A percentile compares a stretch with the other conserved stretches of the same genome.
These are phyloP conservation scores for Cylindricascospora bacillispora DNA, from an alignment of 1,139 yeast genomes.

Conservation along the genomic window DNA sequence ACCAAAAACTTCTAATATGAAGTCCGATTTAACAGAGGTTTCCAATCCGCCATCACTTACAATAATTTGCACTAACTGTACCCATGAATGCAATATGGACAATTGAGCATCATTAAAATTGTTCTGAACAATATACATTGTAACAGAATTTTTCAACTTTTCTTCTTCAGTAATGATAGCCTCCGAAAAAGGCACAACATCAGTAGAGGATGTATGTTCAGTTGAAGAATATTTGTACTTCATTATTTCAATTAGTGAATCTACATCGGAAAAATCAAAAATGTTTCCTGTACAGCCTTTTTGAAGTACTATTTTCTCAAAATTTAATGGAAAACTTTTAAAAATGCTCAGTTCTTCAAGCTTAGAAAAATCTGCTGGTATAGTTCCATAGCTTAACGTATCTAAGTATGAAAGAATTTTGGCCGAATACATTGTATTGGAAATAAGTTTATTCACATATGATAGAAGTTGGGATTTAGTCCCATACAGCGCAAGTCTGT, in stretches of 20 bases:
- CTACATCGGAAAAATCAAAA: slow-evolving; percentile 24
- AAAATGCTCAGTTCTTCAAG: slow-evolving; percentile 24
- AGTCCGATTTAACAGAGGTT: slow-evolving; percentile 36
- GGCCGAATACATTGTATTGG: slow-evolving; percentile 36
- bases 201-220: too few relatives aligned
- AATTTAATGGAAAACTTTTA: slow-evolving; percentile 29
- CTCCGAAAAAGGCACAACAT: too few relatives aligned
- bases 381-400: slow-evolving; percentile 44
- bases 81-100: slow-evolving; percentile 68
- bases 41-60: slow-evolving; percentile 45
- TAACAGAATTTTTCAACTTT: slow-evolving; percentile 19
- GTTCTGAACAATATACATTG: slow-evolving; percentile 33
- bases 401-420: slow-evolving; percentile 58
- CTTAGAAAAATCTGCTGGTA: slow-evolving; percentile 18
- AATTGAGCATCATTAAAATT: slow-evolving; percentile 43
- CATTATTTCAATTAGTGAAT: slow-evolving; percentile 24
- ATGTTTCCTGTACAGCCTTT: slow-evolving; percentile 20
- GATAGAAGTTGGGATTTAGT: slow-evolving; percentile 43
- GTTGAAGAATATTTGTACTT: slow-evolving; percentile 2
- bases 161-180: slow-evolving; percentile 9
- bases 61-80: slow-evolving; percentile 60
- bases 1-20: slow-evolving; percentile 68
- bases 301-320: slow-evolving; percentile 21
- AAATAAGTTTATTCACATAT: slow-evolving; percentile 41
- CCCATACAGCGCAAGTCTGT: slow-evolving; percentile 39